Conservation (phyloP, 2,329 filamentous ascomycete species). For the Ascochyta clinopodiicola region DNA sequence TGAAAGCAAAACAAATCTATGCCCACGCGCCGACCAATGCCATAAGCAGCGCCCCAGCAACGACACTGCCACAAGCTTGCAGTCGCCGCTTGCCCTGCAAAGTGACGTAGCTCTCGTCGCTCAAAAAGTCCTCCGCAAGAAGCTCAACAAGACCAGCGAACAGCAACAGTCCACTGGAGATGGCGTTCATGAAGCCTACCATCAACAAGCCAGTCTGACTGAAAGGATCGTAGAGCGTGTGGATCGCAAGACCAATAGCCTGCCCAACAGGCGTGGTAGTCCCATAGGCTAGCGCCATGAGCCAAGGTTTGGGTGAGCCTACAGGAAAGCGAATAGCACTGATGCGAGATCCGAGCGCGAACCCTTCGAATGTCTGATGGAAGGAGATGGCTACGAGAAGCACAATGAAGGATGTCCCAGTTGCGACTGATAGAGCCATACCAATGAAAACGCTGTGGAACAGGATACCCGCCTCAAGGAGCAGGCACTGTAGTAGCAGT, state of each 20-base stretch:
- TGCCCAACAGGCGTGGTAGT: constrained; percentile 62
- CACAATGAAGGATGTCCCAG: constrained; percentile 68
- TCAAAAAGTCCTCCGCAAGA: constrained; percentile 62
- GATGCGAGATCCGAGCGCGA: constrained; percentile 74
- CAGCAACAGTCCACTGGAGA: constrained; percentile 55
- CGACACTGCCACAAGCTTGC: constrained; percentile 68
- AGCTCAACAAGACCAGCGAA: constrained; percentile 60
- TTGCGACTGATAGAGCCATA: constrained; percentile 74
- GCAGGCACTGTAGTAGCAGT: constrained; percentile 73
- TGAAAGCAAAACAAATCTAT: constrained; percentile 29
- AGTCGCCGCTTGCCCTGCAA: constrained; percentile 64
- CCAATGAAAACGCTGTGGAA: constrained; percentile 81
- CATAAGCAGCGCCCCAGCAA: constrained; percentile 67
- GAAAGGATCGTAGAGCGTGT: constrained; percentile 58
- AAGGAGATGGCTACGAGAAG: constrained; percentile 74
- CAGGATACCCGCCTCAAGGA: constrained; percentile 78
- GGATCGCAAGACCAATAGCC: constrained; percentile 57
- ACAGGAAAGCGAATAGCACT: constrained; percentile 73
- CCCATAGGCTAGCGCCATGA: constrained; percentile 69
- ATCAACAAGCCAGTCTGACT: constrained; percentile 57
- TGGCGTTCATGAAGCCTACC: constrained; percentile 59
- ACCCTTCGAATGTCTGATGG: constrained; percentile 74
- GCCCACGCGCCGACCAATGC: constrained; percentile 73
- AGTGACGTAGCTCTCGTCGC: constrained; percentile 67
- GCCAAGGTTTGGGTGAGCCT: constrained; percentile 75